These are phyloP conservation scores for Polyporus arcularius DNA, from an alignment of 768 basidiomycete species.

Conservation along the genomic window DNA sequence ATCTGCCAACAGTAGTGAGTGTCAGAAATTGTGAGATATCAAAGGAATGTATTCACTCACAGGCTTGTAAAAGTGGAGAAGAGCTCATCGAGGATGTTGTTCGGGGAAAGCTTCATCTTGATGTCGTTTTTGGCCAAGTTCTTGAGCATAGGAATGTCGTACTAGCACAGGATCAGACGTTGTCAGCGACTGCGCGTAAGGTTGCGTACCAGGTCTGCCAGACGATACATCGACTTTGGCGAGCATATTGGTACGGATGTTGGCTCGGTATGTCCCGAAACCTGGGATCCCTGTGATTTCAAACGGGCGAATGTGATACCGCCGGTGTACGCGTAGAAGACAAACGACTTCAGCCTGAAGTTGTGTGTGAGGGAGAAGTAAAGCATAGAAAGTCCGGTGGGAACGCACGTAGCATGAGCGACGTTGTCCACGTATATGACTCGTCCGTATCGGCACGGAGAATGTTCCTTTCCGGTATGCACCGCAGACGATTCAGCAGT, in stretches of 20 bases:
- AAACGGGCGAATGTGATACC: constrained; percentile 6
- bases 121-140: background rate
- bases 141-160: constrained; percentile 1
- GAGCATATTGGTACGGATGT: background rate
- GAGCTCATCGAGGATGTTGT: constrained; percentile 4
- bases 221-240: constrained; percentile 12
- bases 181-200: background rate
- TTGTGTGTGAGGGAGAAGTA: background rate
- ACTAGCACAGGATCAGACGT: background rate
- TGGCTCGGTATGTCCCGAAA: background rate
- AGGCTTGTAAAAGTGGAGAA: constrained; percentile 5
- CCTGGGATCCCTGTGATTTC: background rate
- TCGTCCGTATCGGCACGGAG: background rate
- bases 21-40: background rate
- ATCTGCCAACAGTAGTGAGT: background rate
- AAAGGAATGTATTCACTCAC: background rate
- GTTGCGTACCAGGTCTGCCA: background rate
- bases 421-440: constrained; percentile 7
- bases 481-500: background rate
- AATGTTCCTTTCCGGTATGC: too few species aligned
- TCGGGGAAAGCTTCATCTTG: background rate
- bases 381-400: background rate
- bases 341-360: background rate
- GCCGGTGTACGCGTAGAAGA: constrained; percentile 4
- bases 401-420: constrained; percentile 10